phyloP scores from a whole-genome alignment of 257 asterid genomes.

The Penstemon barbatus region DNA sequence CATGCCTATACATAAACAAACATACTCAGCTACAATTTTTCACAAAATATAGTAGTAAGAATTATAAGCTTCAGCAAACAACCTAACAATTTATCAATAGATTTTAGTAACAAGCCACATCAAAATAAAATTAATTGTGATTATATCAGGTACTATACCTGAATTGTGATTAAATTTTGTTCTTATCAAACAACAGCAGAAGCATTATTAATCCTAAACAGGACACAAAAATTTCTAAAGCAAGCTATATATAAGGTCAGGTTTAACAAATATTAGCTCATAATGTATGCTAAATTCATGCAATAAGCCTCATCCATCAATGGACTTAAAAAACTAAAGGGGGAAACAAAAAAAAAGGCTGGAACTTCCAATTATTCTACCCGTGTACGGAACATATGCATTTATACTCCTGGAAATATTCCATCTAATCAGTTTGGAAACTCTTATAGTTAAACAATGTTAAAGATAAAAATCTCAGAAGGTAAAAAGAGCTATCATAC shows the following conservation, averaged over 20 bases:
- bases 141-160: conserved; percentile 1
- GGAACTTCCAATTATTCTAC: neutral
- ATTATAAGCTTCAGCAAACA: conserved; percentile 20
- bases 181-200: conserved; percentile 10
- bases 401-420: neutral
- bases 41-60: neutral
- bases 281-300: neutral
- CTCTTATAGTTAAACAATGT: neutral
- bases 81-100: conserved; percentile 17
- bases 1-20: no score
- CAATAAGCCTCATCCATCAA: neutral
- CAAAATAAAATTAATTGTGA: neutral
- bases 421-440: conserved; percentile 13
- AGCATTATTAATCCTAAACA: neutral
- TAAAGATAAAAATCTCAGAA: neutral
- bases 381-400: neutral
- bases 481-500: conserved; percentile 41
- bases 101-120: conserved; percentile 19
- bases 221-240: neutral
- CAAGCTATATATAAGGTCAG: neutral
- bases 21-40: no score
- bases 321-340: neutral
- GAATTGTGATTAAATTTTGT: neutral
- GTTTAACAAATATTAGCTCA: neutral
- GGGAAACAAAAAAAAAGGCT: neutral